A percentile compares a stretch with the other conserved stretches of the same genome.
These are phyloP conservation scores for Talaromyces piceae DNA, from an alignment of 2,329 filamentous ascomycete genomes.

Conservation along the genomic window DNA sequence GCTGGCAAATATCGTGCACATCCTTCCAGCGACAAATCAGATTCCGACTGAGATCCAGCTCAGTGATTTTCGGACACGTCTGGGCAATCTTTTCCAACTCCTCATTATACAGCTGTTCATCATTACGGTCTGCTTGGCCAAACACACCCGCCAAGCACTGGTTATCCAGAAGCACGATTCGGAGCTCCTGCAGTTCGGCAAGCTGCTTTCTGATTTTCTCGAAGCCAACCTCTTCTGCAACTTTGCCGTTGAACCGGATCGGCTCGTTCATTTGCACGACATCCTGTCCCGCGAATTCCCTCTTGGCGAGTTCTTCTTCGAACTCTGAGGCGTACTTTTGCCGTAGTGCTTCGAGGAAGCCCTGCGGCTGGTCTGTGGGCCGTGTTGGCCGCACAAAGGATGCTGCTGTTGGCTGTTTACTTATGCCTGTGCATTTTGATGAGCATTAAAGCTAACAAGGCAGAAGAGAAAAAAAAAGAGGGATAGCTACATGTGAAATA, in stretches of 20 bases:
- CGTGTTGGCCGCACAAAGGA: conserved; percentile 81
- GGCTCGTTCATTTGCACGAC: conserved; percentile 35
- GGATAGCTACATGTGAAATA: conserved; percentile 69
- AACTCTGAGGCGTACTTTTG: conserved; percentile 72
- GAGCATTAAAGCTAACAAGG: conserved; percentile 8
- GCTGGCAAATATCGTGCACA: conserved; percentile 62
- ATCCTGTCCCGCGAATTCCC: background rate
- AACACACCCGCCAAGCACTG: conserved; percentile 49
- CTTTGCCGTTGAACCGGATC: conserved; percentile 70
- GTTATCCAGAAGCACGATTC: conserved; percentile 74
- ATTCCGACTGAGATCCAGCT: conserved; percentile 81
- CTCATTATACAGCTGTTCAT: conserved; percentile 13
- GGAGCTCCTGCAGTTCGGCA: conserved; percentile 67
- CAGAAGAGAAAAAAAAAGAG: background rate
- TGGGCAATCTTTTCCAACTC: conserved; percentile 45
- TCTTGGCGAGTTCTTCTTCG: conserved; percentile 24
- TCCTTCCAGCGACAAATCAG: conserved; percentile 62
- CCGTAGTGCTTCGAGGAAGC: conserved; percentile 71
- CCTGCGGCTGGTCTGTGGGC: conserved; percentile 57
- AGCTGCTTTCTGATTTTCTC: conserved; percentile 81
- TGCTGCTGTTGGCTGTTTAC: conserved; percentile 60
- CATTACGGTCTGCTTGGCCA: conserved; percentile 16
- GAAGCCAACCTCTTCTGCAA: conserved; percentile 90
- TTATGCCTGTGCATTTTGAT: conserved; percentile 43
- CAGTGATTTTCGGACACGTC: conserved; percentile 53